phyloP scores from a whole-genome alignment of 805 yeast species.

The Candida incommunis region DNA sequence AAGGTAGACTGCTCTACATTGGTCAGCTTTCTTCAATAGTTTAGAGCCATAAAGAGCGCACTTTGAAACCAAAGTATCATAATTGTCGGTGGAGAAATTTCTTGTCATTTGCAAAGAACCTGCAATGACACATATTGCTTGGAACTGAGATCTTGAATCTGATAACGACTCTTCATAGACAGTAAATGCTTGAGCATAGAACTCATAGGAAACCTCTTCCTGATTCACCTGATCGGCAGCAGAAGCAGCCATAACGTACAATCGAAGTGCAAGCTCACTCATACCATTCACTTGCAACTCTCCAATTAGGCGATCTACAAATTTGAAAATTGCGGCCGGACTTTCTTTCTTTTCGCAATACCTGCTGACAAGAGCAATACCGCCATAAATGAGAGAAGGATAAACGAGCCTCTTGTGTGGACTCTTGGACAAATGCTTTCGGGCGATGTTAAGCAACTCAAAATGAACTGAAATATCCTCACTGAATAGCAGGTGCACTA shows the following conservation, averaged over 20 bases:
- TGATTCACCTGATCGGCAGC: slow-evolving; percentile 65
- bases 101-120: slow-evolving; percentile 39
- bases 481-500: slow-evolving; percentile 48
- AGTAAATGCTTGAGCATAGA: slow-evolving; percentile 76
- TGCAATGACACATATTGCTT: slow-evolving; percentile 35
- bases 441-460: slow-evolving; percentile 31
- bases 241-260: slow-evolving; percentile 52
- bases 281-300: slow-evolving; percentile 36
- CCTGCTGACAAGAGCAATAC: slow-evolving; percentile 45
- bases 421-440: slow-evolving; percentile 39
- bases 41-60: slow-evolving; percentile 80
- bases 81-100: slow-evolving; percentile 47
- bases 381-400: slow-evolving; percentile 57
- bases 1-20: slow-evolving; percentile 76
- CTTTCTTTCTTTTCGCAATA: slow-evolving; percentile 20
- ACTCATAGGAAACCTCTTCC: slow-evolving; percentile 70
- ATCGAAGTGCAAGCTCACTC: slow-evolving; percentile 25
- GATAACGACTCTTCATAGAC: slow-evolving; percentile 57
- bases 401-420: slow-evolving; percentile 36
- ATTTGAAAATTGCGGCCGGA: slow-evolving; percentile 50
- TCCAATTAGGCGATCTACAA: slow-evolving; percentile 50
- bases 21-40: slow-evolving; percentile 82
- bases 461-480: slow-evolving; percentile 33
- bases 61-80: slow-evolving; percentile 70
- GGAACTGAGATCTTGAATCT: slow-evolving; percentile 40